Percentiles rank a stretch among this genome's conserved stretches.
phyloP scores from a whole-genome alignment of 345 rosid species.

The Gossypium herbaceum region DNA sequence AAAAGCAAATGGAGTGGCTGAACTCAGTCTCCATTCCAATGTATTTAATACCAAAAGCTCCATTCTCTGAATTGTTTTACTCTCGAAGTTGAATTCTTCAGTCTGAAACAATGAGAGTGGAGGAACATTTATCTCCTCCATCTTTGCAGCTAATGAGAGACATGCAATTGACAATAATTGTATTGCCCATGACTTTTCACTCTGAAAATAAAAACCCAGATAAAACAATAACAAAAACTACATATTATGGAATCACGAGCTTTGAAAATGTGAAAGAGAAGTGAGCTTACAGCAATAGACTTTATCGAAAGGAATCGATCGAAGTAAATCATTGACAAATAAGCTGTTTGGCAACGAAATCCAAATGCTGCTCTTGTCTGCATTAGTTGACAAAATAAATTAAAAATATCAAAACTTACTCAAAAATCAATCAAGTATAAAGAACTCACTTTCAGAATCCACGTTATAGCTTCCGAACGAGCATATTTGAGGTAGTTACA shows the following conservation, averaged over 20 bases:
- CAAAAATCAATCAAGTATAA: conserved; percentile 1
- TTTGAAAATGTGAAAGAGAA: background rate
- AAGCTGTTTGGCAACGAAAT: conserved; percentile 46
- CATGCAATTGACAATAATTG: conserved; percentile 54
- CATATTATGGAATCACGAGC: background rate
- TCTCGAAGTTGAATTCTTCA: conserved; percentile 32
- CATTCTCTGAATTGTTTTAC: conserved; percentile 52
- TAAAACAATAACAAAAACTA: background rate
- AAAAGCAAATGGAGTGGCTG: conserved; percentile 50
- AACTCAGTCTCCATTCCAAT: conserved; percentile 54
- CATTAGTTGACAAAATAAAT: conserved; percentile 8
- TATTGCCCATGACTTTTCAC: conserved; percentile 48
- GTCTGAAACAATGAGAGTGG: conserved; percentile 39
- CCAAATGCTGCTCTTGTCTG: conserved; percentile 44
- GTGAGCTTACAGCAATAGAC: conserved; percentile 39
- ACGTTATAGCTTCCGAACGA: conserved; percentile 43
- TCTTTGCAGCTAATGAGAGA: conserved; percentile 62
- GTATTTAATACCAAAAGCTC: conserved; percentile 60
- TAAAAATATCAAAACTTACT: background rate
- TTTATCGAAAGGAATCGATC: conserved; percentile 47
- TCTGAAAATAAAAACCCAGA: conserved; percentile 5
- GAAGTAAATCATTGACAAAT: conserved; percentile 46
- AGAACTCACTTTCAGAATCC: conserved; percentile 51
- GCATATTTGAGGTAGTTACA: conserved; percentile 31
- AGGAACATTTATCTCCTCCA: conserved; percentile 51